Base-by-base conservation (phyloP, 768 basidiomycete genomes). In the Amanita muscaria region DNA sequence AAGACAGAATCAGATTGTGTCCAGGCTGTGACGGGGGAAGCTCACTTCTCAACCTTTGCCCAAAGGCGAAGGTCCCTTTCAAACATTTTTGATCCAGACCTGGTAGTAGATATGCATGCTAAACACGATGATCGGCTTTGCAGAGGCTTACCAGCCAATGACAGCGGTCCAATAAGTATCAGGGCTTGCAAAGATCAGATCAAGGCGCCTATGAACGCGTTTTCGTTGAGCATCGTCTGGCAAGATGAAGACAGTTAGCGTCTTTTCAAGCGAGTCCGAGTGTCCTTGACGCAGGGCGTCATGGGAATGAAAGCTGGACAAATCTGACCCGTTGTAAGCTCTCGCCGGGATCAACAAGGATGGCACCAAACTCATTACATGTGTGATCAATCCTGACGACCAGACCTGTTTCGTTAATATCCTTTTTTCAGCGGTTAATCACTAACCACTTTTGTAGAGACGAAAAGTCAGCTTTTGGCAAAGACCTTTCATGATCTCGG, bases 61-160 rank as follows among this genome's bases (percentile, higher is more conserved):
- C 80, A 85, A 11, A 76, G 62, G 49, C 87, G 72, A 40, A 96
- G 59, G 61, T 94, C 92, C 21, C 89, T 68, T 60, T 94, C 77
- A 57, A 96, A 94, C 79, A 89, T 84, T 49, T 76, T 88, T 4
- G 86, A 91, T 1, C 92, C 91, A 4, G 83, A 84, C 86, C 86
- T 88, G 19, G 25, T 16, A 22, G 44, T 16, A 48, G 36, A 40
- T 3, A 31, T 30, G 4, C 15, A 18, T 18, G 14, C 38, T 12
- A 19, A 15, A 19, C 3, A 6, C n/a, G 18, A n/a, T 5, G 39
- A 24, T 16, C 3, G 3, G 25, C 14, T 48, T 8, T n/a, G 9
- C 7, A 30, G n/a, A 9, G 15, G 15, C 66, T 51, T 40, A 84
- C 92, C 92, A 97, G 42, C 93, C 92, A 21, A 90, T 72, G 1